A percentile compares a stretch with the other conserved stretches of the same genome.
These are phyloP conservation scores for Hyparrhenia diplandra DNA, from an alignment of 176 grass and related monocot genomes.

Conservation along the genomic window DNA sequence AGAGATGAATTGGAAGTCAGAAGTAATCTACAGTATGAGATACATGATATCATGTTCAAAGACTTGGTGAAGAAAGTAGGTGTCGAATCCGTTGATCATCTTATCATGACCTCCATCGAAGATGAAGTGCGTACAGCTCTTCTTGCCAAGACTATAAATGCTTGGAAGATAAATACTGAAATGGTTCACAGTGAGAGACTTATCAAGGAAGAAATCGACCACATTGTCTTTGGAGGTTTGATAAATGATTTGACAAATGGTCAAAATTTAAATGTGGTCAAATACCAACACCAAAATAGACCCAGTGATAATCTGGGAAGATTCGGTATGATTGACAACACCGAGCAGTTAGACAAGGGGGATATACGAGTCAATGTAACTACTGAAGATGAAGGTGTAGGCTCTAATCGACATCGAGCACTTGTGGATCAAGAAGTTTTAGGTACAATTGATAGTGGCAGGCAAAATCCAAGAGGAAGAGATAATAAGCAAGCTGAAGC, in stretches of 20 bases:
- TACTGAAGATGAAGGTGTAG: not conserved
- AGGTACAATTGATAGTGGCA: not conserved
- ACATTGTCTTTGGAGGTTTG: constrained; percentile 18
- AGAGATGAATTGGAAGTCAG: not conserved
- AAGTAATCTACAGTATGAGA: constrained; percentile 17
- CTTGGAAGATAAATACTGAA: constrained; percentile 1
- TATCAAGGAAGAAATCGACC: constrained; percentile 24
- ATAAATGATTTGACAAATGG: constrained; percentile 19
- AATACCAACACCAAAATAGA: not conserved
- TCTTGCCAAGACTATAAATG: constrained; percentile 9
- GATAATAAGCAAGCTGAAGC: constrained; percentile 12
- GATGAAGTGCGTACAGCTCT: constrained; percentile 10
- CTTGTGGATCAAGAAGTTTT: not conserved
- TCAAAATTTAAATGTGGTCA: not conserved
- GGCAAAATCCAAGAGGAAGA: not conserved
- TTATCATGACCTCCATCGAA: not conserved
- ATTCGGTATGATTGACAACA: not conserved
- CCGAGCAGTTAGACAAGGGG: not conserved
- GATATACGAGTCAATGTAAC: not conserved
- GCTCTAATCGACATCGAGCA: not conserved
- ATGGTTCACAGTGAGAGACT: constrained; percentile 7
- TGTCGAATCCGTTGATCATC: not conserved
- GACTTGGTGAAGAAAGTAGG: not conserved
- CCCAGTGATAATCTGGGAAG: not conserved
- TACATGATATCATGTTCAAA: not conserved